These are phyloP conservation scores for Camellia oleifera DNA, from an alignment of 179 eudicot species.

Conservation along the genomic window DNA sequence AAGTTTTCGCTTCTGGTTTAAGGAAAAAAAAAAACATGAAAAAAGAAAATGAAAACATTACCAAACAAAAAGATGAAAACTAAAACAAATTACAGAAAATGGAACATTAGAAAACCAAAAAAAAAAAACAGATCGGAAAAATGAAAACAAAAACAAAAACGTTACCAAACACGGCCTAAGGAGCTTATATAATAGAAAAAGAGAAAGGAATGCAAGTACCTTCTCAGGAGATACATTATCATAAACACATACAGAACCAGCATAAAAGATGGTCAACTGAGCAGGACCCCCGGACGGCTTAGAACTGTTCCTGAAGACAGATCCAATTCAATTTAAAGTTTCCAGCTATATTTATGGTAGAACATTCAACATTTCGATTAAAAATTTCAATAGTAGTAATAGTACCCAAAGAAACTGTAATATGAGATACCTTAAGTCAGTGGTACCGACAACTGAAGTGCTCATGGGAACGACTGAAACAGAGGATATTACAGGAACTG, in stretches of 20 bases:
- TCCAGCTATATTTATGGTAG: background rate
- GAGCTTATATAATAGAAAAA: background rate
- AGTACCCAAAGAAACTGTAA: background rate
- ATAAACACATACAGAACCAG: conserved; percentile 73
- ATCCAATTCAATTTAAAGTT: background rate
- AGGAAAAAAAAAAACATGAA: too few relatives aligned
- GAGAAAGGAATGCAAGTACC: conserved; percentile 29
- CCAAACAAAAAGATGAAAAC: background rate
- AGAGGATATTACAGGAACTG: conserved; percentile 18
- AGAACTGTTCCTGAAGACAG: conserved; percentile 38
- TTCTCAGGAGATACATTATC: conserved; percentile 74
- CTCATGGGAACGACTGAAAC: conserved; percentile 18
- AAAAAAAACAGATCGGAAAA: background rate
- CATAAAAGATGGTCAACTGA: conserved; percentile 76
- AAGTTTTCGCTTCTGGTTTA: too few relatives aligned
- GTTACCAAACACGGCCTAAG: too few relatives aligned
- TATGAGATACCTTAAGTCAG: conserved; percentile 51
- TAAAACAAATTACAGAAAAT: too few relatives aligned
- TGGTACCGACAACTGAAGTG: conserved; percentile 58
- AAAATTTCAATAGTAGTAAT: background rate
- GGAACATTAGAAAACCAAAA: background rate
- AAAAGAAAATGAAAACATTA: background rate
- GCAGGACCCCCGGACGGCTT: conserved; percentile 46
- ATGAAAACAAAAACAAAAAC: background rate
- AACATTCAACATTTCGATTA: background rate